Conservation (phyloP, 2,329 filamentous ascomycete species). For the Blastomyces emzantsi region DNA sequence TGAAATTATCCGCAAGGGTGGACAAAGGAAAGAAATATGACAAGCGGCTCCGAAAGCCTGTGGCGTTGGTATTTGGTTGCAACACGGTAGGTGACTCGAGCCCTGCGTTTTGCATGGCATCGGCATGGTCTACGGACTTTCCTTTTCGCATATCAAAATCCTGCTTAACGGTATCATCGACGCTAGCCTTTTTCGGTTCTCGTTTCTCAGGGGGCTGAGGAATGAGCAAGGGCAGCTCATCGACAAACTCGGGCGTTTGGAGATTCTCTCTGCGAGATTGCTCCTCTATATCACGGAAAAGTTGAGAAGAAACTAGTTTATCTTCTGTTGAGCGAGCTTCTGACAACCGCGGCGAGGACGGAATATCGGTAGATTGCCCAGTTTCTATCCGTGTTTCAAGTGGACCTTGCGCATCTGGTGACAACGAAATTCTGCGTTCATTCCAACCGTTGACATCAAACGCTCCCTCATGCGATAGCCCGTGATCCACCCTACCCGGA, state of each 20-base stretch:
- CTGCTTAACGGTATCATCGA: background rate
- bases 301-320: background rate
- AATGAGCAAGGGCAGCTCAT: background rate
- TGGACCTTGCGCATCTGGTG: background rate
- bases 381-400: background rate
- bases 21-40: constrained; percentile 39
- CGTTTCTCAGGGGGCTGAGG: background rate
- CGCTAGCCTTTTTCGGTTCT: background rate
- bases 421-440: background rate
- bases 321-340: background rate
- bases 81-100: background rate
- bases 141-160: background rate
- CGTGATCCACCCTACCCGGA: background rate
- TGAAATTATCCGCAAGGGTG: constrained; percentile 36
- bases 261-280: background rate
- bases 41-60: constrained; percentile 33
- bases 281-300: background rate
- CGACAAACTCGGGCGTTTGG: background rate
- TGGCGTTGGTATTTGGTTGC: constrained; percentile 23
- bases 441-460: background rate
- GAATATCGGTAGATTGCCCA: background rate
- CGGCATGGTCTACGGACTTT: background rate
- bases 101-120: constrained; percentile 1
- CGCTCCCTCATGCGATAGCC: background rate
- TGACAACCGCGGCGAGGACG: background rate